These are phyloP conservation scores for Talaromyces funiculosus DNA, from an alignment of 2,329 filamentous ascomycete species.

Conservation along the genomic window DNA sequence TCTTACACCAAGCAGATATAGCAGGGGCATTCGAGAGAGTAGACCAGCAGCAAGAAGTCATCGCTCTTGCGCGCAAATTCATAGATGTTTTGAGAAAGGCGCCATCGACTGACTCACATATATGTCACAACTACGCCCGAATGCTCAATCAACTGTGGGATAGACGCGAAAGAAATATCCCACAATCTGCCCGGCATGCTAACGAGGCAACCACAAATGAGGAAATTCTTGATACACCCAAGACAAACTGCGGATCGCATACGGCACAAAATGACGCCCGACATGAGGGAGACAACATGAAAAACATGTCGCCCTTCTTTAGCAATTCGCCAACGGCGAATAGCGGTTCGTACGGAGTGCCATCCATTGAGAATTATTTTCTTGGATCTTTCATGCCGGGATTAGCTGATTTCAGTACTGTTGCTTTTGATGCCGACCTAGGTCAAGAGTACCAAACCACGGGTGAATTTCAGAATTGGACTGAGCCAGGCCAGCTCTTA, in stretches of 20 bases:
- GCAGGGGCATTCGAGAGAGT: background rate
- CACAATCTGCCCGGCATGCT: background rate
- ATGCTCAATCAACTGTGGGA: background rate
- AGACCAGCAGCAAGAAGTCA: background rate
- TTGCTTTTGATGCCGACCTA: background rate
- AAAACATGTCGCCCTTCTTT: background rate
- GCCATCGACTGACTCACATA: background rate
- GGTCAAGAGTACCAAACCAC: background rate
- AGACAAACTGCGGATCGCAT: background rate
- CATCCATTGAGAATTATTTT: background rate
- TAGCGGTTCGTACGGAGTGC: background rate
- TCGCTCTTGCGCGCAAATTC: background rate
- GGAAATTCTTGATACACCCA: background rate
- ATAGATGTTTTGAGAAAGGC: background rate
- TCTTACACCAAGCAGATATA: background rate
- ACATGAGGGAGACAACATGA: background rate
- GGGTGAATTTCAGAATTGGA: background rate
- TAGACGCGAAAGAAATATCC: background rate
- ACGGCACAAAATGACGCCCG: background rate
- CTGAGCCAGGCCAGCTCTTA: background rate
- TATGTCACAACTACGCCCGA: background rate
- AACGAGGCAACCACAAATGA: background rate
- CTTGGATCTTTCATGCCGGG: background rate
- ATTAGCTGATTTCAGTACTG: background rate
- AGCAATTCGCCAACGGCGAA: background rate